Conservation (phyloP, 2,329 filamentous ascomycete genomes). For the Hymenoscyphus scutula region DNA sequence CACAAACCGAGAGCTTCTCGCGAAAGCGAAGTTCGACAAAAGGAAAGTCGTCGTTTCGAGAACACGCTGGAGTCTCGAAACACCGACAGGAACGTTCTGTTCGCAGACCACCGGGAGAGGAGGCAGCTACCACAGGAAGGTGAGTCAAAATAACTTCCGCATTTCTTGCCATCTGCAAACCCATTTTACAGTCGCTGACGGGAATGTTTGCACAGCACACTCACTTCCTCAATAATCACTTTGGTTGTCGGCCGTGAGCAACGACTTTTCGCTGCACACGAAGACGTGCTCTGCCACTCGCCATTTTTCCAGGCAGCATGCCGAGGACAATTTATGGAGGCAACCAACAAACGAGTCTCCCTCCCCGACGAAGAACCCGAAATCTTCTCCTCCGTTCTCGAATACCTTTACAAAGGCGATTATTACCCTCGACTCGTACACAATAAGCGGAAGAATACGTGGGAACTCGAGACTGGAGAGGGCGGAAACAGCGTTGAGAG, state of each 20-base stretch:
- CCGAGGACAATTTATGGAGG: conserved; percentile 70
- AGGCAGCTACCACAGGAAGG: conserved; percentile 25
- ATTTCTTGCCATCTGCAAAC: not conserved
- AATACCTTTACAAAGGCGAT: conserved; percentile 74
- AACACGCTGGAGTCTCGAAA: conserved; percentile 37
- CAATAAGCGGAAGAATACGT: conserved; percentile 81
- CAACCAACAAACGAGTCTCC: conserved; percentile 74
- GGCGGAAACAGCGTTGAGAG: conserved; percentile 65
- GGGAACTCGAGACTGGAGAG: conserved; percentile 66
- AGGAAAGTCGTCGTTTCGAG: conserved; percentile 34
- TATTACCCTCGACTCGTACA: conserved; percentile 79
- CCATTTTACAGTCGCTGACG: conserved; percentile 20
- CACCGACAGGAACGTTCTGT: conserved; percentile 31
- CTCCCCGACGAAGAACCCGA: conserved; percentile 79
- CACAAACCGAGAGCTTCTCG: conserved; percentile 36
- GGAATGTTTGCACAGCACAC: conserved; percentile 26
- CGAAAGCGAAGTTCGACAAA: conserved; percentile 29
- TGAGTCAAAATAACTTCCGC: conserved; percentile 13
- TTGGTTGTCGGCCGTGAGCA: conserved; percentile 80
- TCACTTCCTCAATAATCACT: conserved; percentile 74
- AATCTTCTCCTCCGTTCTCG: conserved; percentile 88
- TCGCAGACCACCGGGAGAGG: conserved; percentile 31
- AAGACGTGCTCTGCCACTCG: conserved; percentile 84
- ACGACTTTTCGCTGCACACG: conserved; percentile 90
- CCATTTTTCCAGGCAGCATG: conserved; percentile 77